Percentiles rank a stretch among this genome's conserved stretches.
These are phyloP conservation scores for Paxillus rubicundulus DNA, from an alignment of 768 basidiomycete genomes.

Conservation along the genomic window DNA sequence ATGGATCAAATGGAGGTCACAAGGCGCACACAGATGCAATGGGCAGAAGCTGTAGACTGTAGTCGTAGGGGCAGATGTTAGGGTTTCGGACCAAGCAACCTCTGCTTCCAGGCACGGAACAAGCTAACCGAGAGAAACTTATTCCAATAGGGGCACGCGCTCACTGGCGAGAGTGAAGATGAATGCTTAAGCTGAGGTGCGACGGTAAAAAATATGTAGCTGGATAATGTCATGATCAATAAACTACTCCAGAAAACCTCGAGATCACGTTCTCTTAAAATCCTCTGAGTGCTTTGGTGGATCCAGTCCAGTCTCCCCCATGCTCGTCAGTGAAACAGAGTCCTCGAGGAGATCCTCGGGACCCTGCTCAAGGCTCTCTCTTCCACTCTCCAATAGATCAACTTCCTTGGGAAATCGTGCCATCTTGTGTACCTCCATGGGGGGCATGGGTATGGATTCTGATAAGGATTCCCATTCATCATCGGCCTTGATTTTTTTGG, in stretches of 20 bases:
- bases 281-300: neutral
- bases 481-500: neutral
- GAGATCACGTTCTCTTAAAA: neutral
- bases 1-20: neutral
- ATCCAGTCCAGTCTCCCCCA: neutral
- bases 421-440: neutral
- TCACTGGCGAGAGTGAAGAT: neutral
- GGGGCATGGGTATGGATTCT: conserved; percentile 7
- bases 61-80: neutral
- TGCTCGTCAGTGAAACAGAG: neutral
- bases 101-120: conserved; percentile 7
- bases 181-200: neutral
- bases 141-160: too few relatives aligned
- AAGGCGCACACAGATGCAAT: neutral
- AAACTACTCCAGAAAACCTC: neutral
- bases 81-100: neutral
- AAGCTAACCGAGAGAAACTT: neutral
- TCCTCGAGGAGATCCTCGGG: conserved; percentile 16
- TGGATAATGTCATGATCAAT: neutral
- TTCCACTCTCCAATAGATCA: conserved; percentile 4
- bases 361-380: conserved; percentile 23
- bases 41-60: neutral
- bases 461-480: conserved; percentile 28
- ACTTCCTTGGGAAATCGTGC: neutral
- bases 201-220: neutral